Evolutionary conservation across 495 filamentous ascomycete genomes (phyloP).

Genomic region (Neurospora pannonica): DNA sequence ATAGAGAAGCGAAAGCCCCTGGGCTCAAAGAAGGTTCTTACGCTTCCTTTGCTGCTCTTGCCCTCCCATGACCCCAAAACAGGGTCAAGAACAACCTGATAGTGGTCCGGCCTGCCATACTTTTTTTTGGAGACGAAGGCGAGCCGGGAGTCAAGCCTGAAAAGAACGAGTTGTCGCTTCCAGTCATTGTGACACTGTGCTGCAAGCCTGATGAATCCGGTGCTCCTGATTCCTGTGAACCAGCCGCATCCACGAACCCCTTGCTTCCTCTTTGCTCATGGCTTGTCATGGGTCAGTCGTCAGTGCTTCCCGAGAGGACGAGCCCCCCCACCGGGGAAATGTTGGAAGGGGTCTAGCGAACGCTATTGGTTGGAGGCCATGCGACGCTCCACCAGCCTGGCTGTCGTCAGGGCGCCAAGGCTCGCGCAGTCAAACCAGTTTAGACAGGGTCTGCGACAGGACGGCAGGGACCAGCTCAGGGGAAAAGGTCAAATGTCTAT

Average conservation of each 20-base stretch:
- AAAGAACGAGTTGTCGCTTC: background rate
- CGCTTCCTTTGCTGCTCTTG: background rate
- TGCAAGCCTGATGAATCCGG: background rate
- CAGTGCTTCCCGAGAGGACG: background rate
- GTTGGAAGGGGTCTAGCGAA: background rate
- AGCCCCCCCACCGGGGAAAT: background rate
- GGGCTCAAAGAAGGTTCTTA: background rate
- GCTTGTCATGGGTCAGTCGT: background rate
- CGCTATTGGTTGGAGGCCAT: background rate
- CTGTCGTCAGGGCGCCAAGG: background rate
- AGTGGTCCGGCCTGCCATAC: background rate
- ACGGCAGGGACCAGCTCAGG: background rate
- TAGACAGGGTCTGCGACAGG: background rate
- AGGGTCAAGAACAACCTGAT: background rate
- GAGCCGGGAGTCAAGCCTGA: background rate
- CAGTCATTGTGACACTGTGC: background rate
- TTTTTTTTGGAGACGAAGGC: background rate
- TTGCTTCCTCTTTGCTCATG: background rate
- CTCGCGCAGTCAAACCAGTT: background rate
- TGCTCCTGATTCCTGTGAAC: background rate
- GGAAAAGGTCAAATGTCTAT: background rate
- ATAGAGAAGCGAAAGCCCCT: background rate
- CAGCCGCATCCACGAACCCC: background rate
- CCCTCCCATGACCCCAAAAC: background rate
- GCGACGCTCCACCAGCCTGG: background rate